phyloP scores from a whole-genome alignment of 2,329 filamentous ascomycete species.

The Sporothrix euskadiensis region DNA sequence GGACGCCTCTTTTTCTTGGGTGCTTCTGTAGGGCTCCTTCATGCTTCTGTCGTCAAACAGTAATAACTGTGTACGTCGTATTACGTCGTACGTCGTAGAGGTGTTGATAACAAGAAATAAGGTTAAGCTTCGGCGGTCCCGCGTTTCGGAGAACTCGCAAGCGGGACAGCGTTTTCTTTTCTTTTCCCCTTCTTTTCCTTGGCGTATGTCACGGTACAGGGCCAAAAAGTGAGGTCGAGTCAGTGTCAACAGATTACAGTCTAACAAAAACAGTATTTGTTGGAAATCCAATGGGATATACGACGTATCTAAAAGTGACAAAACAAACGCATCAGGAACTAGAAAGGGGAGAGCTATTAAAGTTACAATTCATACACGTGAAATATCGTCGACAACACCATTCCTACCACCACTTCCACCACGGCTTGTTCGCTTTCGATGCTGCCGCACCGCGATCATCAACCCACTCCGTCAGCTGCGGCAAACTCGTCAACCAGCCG shows the following conservation, averaged over 20 bases:
- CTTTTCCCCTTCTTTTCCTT: not conserved
- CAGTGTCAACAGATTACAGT: not conserved
- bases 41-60: not conserved
- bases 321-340: not conserved
- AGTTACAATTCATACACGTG: not conserved
- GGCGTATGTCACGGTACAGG: not conserved
- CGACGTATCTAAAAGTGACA: not conserved
- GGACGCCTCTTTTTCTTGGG: not conserved
- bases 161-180: not conserved
- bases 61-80: too few species aligned
- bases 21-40: not conserved
- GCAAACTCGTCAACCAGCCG: slow-evolving; percentile 35
- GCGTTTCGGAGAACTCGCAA: not conserved
- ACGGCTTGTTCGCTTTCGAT: slow-evolving; percentile 2
- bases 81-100: too few species aligned
- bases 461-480: slow-evolving; percentile 33
- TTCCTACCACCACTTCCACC: slow-evolving; percentile 22
- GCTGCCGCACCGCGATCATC: not conserved
- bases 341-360: not conserved
- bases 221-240: not conserved
- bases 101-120: not conserved
- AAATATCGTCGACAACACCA: not conserved
- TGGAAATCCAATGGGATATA: not conserved
- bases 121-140: not conserved
- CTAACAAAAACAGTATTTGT: not conserved